Evolutionary conservation across 2,329 filamentous ascomycete species (phyloP).

Genomic region (Verticillium zaregamsianum): DNA sequence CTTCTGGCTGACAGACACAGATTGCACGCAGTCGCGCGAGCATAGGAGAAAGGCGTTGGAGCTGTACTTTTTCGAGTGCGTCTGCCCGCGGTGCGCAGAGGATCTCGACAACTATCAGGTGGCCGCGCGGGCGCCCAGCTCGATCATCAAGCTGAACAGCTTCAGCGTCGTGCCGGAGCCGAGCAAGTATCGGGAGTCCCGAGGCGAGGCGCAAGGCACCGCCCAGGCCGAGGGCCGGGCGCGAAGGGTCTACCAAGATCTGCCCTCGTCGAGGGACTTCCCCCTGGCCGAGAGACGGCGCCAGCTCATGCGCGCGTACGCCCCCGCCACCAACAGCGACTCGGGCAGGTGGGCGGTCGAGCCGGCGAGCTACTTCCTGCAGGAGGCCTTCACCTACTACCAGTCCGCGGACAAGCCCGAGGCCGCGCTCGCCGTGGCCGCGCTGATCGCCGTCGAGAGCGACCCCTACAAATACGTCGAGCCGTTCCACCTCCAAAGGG

Average conservation of each 20-base stretch:
- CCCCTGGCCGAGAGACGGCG: constrained; percentile 5
- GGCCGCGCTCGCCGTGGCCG: constrained; percentile 40
- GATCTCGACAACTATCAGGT: constrained; percentile 53
- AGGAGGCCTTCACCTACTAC: constrained; percentile 37
- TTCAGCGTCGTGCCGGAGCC: constrained; percentile 40
- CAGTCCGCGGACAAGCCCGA: constrained; percentile 36
- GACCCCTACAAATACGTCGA: constrained; percentile 47
- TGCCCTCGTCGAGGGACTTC: constrained; percentile 20
- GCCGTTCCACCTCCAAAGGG: constrained; percentile 45
- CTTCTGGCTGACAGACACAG: constrained; percentile 23
- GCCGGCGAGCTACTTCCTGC: constrained; percentile 41
- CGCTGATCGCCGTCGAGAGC: constrained; percentile 41
- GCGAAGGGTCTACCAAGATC: constrained; percentile 14
- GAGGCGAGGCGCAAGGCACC: neutral
- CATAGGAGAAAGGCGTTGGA: constrained; percentile 38
- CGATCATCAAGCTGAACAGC: constrained; percentile 36
- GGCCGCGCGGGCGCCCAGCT: constrained; percentile 29
- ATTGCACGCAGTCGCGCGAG: constrained; percentile 40
- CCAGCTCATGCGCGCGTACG: constrained; percentile 1
- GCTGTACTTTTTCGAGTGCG: constrained; percentile 50
- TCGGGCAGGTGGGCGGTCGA: constrained; percentile 42
- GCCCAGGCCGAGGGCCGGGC: neutral
- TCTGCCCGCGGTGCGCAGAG: constrained; percentile 43
- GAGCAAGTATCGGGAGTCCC: neutral
- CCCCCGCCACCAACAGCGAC: neutral